A percentile compares a stretch with the other conserved stretches of the same genome.
These are phyloP conservation scores for Orbilia javanica DNA, from an alignment of 2,329 filamentous ascomycete species.

Conservation along the genomic window DNA sequence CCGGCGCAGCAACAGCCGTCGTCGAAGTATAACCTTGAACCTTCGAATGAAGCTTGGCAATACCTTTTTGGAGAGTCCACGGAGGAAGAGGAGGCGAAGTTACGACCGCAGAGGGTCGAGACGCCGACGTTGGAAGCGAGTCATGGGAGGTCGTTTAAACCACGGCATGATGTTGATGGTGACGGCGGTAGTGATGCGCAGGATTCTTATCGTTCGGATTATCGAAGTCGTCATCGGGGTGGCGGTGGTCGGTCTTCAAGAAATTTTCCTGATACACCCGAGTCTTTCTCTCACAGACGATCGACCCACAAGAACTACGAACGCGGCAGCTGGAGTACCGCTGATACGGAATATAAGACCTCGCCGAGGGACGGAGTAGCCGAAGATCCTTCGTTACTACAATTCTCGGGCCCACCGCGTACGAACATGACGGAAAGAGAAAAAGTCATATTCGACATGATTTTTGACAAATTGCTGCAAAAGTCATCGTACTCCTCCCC, in stretches of 20 bases:
- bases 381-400: conserved; percentile 20
- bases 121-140: background rate
- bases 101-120: background rate
- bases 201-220: background rate
- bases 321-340: background rate
- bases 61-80: conserved; percentile 17
- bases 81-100: conserved; percentile 8
- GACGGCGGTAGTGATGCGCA: background rate
- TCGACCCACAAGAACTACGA: background rate
- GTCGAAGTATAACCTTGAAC: conserved; percentile 14
- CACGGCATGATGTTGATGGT: too few species aligned
- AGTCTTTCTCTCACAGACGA: conserved; percentile 5
- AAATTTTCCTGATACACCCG: background rate
- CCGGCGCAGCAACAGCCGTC: too few species aligned
- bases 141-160: background rate
- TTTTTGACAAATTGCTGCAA: conserved; percentile 40
- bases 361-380: background rate
- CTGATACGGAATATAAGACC: background rate
- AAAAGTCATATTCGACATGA: conserved; percentile 49
- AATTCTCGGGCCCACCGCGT: background rate
- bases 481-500: conserved; percentile 2
- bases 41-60: background rate
- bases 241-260: too few species aligned
- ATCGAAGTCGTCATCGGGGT: background rate
- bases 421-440: conserved; percentile 45